Conservation (phyloP, 2,329 filamentous ascomycete species). For the Fusarium bulbicola region DNA sequence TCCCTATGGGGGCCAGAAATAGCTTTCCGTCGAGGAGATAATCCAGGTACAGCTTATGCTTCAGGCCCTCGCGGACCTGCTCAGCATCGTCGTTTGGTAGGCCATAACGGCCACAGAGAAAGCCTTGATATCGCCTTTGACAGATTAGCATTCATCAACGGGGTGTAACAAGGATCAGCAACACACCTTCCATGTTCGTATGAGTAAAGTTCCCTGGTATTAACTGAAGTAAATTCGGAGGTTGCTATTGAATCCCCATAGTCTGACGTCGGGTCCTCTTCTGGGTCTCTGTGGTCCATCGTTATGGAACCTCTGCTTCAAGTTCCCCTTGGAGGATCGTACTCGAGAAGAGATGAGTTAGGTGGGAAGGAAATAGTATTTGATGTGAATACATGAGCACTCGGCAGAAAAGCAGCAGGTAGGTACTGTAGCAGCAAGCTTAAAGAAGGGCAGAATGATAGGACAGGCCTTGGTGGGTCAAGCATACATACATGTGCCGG, state of each 20-base stretch:
- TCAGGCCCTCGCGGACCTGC: constrained; percentile 58
- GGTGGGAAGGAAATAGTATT: constrained; percentile 6
- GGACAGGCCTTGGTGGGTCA: constrained; percentile 24
- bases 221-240: constrained; percentile 54
- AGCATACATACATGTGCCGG: constrained; percentile 35
- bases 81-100: constrained; percentile 64
- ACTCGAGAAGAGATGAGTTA: constrained; percentile 17
- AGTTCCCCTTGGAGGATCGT: constrained; percentile 4
- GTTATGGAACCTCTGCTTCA: constrained; percentile 9
- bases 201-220: constrained; percentile 46
- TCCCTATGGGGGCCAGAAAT: constrained; percentile 55
- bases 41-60: constrained; percentile 58
- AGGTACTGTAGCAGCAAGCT: constrained; percentile 1
- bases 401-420: constrained; percentile 1
- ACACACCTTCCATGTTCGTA: constrained; percentile 51
- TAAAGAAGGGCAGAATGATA: constrained; percentile 1
- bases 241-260: constrained; percentile 50
- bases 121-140: constrained; percentile 59
- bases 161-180: background rate
- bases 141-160: constrained; percentile 9
- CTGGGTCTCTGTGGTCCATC: constrained; percentile 39
- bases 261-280: constrained; percentile 51
- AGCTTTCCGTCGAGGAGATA: constrained; percentile 56
- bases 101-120: constrained; percentile 57
- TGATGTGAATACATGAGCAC: constrained; percentile 34